phyloP scores from a whole-genome alignment of 257 asterid genomes.

The Fraxinus americana region DNA sequence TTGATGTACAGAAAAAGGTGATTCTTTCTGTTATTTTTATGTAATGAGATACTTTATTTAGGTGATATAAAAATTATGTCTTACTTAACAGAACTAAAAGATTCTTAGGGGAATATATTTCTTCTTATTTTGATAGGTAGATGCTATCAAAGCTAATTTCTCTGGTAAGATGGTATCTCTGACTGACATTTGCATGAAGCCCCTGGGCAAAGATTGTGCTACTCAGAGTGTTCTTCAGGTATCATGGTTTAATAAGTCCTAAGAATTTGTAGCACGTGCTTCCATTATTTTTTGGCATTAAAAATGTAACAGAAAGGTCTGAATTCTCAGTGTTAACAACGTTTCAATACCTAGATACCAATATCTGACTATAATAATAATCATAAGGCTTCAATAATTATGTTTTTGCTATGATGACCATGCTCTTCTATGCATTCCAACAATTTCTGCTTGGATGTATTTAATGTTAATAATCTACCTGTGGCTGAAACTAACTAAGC shows the following conservation, averaged over 20 bases:
- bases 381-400: background rate
- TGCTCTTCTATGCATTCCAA: constrained; percentile 1
- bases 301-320: background rate
- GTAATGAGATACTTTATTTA: constrained; percentile 1
- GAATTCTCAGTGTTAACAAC: background rate
- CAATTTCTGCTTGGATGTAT: background rate
- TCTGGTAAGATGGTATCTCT: constrained; percentile 84
- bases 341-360: background rate
- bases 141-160: constrained; percentile 79
- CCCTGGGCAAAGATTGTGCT: constrained; percentile 95
- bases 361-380: background rate
- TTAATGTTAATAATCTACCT: constrained; percentile 2
- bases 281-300: background rate
- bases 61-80: background rate
- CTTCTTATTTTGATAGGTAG: constrained; percentile 63
- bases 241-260: constrained; percentile 4
- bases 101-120: constrained; percentile 9
- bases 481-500: constrained; percentile 10
- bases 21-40: constrained; percentile 15
- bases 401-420: background rate
- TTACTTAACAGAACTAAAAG: constrained; percentile 9
- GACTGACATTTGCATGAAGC: constrained; percentile 96
- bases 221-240: constrained; percentile 99
- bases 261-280: background rate
- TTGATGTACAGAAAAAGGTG: constrained; percentile 92